Base-by-base conservation (phyloP, 352 stramenopile species). In the Phytophthora cryptogea region DNA sequence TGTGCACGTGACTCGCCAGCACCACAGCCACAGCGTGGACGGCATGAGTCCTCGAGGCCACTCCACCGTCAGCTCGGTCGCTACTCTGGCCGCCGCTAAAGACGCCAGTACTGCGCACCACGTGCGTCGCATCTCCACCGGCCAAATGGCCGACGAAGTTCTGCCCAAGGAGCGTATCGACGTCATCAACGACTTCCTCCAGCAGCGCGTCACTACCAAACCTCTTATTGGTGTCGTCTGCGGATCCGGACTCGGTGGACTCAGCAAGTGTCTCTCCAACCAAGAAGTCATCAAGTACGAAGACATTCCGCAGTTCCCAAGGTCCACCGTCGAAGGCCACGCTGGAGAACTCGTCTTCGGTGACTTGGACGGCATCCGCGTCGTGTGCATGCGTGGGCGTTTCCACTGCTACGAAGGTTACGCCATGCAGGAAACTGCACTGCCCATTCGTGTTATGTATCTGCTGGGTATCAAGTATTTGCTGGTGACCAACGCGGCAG, bases 331-430 rank as follows among this genome's bases (percentile, higher is more conserved):
- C n/a, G 82, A 90, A 8, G 96, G 96, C 23, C 95, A 98, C 72
- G 89, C 83, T 14, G 93, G 94, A 32, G 94, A 98, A 74, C 73
- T 99, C n/a, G 93, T 98, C n/a, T 98, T 98, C 54, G 95, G 94
- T 27, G 83, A 86, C 27, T 58, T 98, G n/a, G 75, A 86, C 20
- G 84, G 77, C 49, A 76, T 89, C 36, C 70, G 73, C 26, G 83
- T 97, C 37, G 90, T 98, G 31, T 98, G 92, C 68, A 97, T 99
- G 82, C 86, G 93, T 28, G 96, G 96, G 36, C 80, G 97, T 59
- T 99, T 99, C 76, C 97, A 99, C 82, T 95, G 78, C 53, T 99
- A 99, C 70, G 95, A 99, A 71, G 97, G 97, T 59, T 97, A 99
- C 76, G 80, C 86, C 28, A 97, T 98, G 81, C 83, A 92, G 47